Conservation (phyloP, 2,329 filamentous ascomycete species). For the Beauveria scarabaeidicola region DNA sequence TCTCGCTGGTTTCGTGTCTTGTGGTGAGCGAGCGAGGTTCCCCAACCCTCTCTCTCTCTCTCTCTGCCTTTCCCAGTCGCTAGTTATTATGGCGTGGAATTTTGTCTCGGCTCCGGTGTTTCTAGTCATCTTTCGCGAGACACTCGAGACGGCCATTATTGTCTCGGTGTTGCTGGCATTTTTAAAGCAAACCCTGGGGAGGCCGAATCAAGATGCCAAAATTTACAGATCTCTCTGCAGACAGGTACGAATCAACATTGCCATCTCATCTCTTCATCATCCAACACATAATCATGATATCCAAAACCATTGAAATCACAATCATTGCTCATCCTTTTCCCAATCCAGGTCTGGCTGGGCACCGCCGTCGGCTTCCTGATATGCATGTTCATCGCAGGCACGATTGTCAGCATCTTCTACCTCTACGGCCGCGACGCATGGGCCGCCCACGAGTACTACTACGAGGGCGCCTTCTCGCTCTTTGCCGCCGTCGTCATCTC, state of each 20-base stretch:
- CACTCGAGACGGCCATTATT: constrained; percentile 74
- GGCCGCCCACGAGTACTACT: constrained; percentile 62
- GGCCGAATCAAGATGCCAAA: constrained; percentile 49
- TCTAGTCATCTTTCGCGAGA: constrained; percentile 84
- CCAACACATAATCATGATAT: no score
- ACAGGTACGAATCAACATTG: constrained; percentile 39
- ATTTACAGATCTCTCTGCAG: constrained; percentile 60
- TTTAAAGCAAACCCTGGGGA: constrained; percentile 68
- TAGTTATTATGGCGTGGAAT: constrained; percentile 46
- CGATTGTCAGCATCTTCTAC: constrained; percentile 67
- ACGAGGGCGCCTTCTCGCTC: constrained; percentile 71
- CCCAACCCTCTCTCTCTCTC: no score
- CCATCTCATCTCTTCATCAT: no score
- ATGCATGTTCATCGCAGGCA: constrained; percentile 56
- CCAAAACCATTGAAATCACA: no score
- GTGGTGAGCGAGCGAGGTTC: background rate
- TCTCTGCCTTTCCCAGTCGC: background rate
- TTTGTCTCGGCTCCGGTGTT: constrained; percentile 76
- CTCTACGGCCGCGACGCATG: constrained; percentile 57
- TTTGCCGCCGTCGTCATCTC: constrained; percentile 74
- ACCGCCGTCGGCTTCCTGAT: constrained; percentile 53
- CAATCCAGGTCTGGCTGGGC: constrained; percentile 51
- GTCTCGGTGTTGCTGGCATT: constrained; percentile 79
- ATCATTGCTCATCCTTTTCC: background rate
- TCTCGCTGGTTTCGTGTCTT: background rate